Conservation (phyloP, 306 rosid genomes). For the Medicago arabica region DNA sequence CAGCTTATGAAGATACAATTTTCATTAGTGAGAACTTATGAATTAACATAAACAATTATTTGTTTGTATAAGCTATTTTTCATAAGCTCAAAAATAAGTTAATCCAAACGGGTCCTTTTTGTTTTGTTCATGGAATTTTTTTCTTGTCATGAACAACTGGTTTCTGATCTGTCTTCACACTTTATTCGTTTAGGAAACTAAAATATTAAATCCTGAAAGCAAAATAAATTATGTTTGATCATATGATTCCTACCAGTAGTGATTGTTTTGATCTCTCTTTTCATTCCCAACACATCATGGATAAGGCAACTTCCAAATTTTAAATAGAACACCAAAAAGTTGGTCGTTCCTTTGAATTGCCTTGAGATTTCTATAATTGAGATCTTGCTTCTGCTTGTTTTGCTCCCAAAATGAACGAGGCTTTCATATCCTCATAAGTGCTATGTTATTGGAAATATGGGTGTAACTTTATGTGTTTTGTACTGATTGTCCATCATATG, state of each 20-base stretch:
- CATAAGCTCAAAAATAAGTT: too few relatives aligned
- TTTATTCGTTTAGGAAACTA: conserved; percentile 33
- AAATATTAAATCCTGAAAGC: conserved; percentile 9
- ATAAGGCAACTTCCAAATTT: conserved; percentile 23
- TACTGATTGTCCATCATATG: conserved; percentile 8
- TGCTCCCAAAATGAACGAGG: conserved; percentile 7
- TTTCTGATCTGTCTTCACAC: background rate
- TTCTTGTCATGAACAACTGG: conserved; percentile 18
- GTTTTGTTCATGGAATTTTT: conserved; percentile 1
- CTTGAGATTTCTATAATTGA: conserved; percentile 21
- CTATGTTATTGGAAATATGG: background rate
- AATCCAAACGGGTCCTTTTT: background rate
- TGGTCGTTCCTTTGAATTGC: conserved; percentile 14
- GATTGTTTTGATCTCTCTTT: conserved; percentile 3
- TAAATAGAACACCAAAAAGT: background rate
- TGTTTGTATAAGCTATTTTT: too few relatives aligned
- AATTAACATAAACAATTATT: too few relatives aligned
- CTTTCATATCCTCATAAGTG: background rate
- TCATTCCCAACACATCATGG: conserved; percentile 29
- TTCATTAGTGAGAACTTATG: too few relatives aligned
- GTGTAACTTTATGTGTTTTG: conserved; percentile 15
- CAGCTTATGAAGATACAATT: too few relatives aligned
- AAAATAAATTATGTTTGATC: conserved; percentile 30
- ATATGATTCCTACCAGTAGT: background rate
- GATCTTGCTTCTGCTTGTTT: background rate